phyloP scores from a whole-genome alignment of 108 stramenopile genomes.

The Cyclotella atomus region DNA sequence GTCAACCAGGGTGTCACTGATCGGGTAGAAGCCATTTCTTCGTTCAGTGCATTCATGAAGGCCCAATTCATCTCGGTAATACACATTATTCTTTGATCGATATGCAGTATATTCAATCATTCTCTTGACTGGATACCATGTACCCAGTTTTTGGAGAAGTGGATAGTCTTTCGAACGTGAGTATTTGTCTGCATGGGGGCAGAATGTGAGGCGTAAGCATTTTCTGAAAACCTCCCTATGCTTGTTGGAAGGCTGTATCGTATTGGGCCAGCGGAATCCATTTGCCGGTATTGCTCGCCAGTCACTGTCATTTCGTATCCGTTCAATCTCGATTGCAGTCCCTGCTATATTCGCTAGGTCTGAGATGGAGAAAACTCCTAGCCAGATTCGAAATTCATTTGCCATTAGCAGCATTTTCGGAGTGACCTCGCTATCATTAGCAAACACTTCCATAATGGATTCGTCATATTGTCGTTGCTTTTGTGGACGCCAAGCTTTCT shows the following conservation, averaged over 20 bases:
- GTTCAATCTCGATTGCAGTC: neutral
- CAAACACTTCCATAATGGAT: neutral
- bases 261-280: neutral
- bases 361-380: neutral
- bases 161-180: neutral
- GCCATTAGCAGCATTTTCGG: neutral
- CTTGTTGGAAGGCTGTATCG: neutral
- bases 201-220: neutral
- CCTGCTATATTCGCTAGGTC: neutral
- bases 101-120: neutral
- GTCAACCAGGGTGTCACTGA: neutral
- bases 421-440: neutral
- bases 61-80: neutral
- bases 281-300: slow-evolving; percentile 1
- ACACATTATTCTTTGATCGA: neutral
- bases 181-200: neutral
- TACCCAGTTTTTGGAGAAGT: neutral
- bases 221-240: neutral
- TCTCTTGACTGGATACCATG: neutral
- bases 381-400: neutral
- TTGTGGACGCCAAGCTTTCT: neutral
- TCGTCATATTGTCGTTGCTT: neutral
- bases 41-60: neutral
- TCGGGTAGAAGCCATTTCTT: neutral
- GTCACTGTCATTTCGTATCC: neutral